Evolutionary conservation across 768 basidiomycete genomes (phyloP).

Genomic region (Lactarius trivialis): DNA sequence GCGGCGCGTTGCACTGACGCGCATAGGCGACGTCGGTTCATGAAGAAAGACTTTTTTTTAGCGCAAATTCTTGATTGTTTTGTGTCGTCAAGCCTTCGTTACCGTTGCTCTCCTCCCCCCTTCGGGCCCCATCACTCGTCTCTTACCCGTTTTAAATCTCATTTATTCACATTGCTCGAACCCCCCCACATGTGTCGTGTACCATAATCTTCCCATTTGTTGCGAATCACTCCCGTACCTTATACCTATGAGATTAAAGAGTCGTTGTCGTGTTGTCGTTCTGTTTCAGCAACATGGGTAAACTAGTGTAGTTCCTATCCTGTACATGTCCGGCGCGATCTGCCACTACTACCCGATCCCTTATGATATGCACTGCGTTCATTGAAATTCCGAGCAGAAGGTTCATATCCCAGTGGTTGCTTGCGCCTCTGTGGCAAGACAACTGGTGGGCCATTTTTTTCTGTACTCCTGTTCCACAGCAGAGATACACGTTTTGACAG

Average conservation of each 20-base stretch:
- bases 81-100: background rate
- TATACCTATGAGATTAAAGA: conserved; percentile 13
- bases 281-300: background rate
- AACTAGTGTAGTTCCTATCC: conserved; percentile 1
- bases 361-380: background rate
- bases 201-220: conserved; percentile 5
- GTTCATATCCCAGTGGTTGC: background rate
- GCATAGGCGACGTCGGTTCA: conserved; percentile 44
- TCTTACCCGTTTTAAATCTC: background rate
- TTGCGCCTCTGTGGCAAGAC: background rate
- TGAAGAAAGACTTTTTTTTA: conserved; percentile 3
- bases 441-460: too few relatives aligned
- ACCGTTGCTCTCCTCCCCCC: background rate
- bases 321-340: conserved; percentile 11
- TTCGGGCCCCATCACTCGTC: conserved; percentile 1
- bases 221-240: conserved; percentile 5
- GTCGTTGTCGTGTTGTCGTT: background rate
- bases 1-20: conserved; percentile 69
- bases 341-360: background rate
- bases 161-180: conserved; percentile 6
- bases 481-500: too few relatives aligned
- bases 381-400: background rate
- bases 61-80: background rate
- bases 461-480: too few relatives aligned
- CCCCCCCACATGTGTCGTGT: conserved; percentile 6